These are phyloP conservation scores for Hibiscus trionum DNA, from an alignment of 345 rosid genomes.

Conservation along the genomic window DNA sequence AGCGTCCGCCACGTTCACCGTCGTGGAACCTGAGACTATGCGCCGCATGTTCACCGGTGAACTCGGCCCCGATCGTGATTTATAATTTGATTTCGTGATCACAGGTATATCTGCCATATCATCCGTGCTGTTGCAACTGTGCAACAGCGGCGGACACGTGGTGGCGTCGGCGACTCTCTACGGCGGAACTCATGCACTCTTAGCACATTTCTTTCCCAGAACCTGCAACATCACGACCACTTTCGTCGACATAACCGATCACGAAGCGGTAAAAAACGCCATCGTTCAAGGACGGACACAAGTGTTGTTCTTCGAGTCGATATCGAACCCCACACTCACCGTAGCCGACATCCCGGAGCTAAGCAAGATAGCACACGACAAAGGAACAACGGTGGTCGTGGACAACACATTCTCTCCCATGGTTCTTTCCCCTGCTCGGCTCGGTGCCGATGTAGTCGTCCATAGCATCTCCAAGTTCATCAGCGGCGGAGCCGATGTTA, in stretches of 20 bases:
- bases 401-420: slow-evolving; percentile 92
- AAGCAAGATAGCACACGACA: slow-evolving; percentile 68
- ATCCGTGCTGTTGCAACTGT: slow-evolving; percentile 73
- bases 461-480: slow-evolving; percentile 93
- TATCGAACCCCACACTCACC: slow-evolving; percentile 71
- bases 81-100: neutral
- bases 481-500: slow-evolving; percentile 92
- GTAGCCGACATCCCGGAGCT: slow-evolving; percentile 76
- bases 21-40: slow-evolving; percentile 96
- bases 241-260: slow-evolving; percentile 64
- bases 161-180: slow-evolving; percentile 73
- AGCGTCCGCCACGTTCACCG: slow-evolving; percentile 96
- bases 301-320: slow-evolving; percentile 75
- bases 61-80: slow-evolving; percentile 87
- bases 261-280: slow-evolving; percentile 44
- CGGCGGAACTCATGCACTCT: slow-evolving; percentile 89
- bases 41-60: slow-evolving; percentile 84
- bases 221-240: slow-evolving; percentile 79
- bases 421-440: slow-evolving; percentile 81
- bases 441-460: slow-evolving; percentile 88
- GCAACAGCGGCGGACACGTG: slow-evolving; percentile 94
- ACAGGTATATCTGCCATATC: slow-evolving; percentile 97
- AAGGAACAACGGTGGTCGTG: slow-evolving; percentile 68
- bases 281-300: slow-evolving; percentile 57
- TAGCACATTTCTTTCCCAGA: slow-evolving; percentile 73